Percentiles rank a stretch among this genome's conserved stretches.
Evolutionary conservation across 208 protist genomes (phyloP).

Genomic region (Leishmania gerbilli): DNA sequence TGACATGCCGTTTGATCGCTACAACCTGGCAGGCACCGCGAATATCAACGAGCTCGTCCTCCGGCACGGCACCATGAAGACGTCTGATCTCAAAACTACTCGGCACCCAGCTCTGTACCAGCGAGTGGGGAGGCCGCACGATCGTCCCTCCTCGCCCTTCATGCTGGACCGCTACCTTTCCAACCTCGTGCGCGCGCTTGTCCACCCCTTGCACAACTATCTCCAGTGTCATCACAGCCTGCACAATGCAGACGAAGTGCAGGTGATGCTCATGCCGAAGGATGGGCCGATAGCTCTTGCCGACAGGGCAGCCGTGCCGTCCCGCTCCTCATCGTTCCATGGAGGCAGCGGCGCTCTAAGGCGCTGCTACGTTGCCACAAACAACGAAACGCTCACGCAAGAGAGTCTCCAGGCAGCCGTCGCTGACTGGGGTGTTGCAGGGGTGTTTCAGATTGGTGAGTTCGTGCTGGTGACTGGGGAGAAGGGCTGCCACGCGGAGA

Average conservation of each 20-base stretch:
- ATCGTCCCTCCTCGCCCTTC: slow-evolving; percentile 9
- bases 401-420: slow-evolving; percentile 26
- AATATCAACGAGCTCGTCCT: slow-evolving; percentile 42
- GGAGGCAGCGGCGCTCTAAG: slow-evolving; percentile 4
- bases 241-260: slow-evolving; percentile 62
- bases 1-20: slow-evolving; percentile 18
- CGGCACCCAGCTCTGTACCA: slow-evolving; percentile 4
- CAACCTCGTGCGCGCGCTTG: slow-evolving; percentile 42
- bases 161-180: slow-evolving; percentile 41
- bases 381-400: slow-evolving; percentile 45
- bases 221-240: slow-evolving; percentile 43
- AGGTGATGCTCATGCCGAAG: slow-evolving; percentile 53
- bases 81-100: slow-evolving; percentile 9
- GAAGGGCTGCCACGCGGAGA: slow-evolving; percentile 45
- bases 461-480: slow-evolving; percentile 37
- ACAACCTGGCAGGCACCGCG: slow-evolving; percentile 27
- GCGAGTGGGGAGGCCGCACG: background rate
- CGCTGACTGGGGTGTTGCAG: slow-evolving; percentile 32
- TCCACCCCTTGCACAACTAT: slow-evolving; percentile 58
- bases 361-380: slow-evolving; percentile 52
- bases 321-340: background rate
- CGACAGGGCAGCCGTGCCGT: slow-evolving; percentile 6
- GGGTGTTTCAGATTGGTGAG: slow-evolving; percentile 41
- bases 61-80: slow-evolving; percentile 23
- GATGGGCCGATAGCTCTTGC: slow-evolving; percentile 32